Evolutionary conservation across 2,329 filamentous ascomycete species (phyloP).

Genomic region (Colletotrichum melonis): DNA sequence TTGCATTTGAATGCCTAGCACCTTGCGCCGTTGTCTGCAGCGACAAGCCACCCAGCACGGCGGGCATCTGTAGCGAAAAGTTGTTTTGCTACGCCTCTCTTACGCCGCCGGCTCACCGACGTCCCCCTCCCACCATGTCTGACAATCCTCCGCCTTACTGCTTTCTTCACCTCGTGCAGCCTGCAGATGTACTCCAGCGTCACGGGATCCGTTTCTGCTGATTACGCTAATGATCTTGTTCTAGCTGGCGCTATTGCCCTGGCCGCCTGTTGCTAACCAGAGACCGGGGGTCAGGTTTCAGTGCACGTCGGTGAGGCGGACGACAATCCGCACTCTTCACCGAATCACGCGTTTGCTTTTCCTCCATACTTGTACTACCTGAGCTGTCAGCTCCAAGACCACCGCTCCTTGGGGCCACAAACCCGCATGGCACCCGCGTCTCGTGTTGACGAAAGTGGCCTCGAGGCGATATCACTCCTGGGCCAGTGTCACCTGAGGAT

Average conservation of each 20-base stretch:
- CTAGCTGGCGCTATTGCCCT: background rate
- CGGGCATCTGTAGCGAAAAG: background rate
- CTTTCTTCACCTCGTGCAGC: conserved; percentile 32
- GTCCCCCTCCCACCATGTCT: conserved; percentile 18
- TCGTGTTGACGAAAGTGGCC: conserved; percentile 25
- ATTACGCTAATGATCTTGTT: conserved; percentile 17
- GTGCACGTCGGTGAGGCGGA: conserved; percentile 30
- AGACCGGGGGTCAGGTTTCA: background rate
- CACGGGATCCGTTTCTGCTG: conserved; percentile 21
- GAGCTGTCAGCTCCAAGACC: conserved; percentile 29
- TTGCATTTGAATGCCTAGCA: conserved; percentile 1
- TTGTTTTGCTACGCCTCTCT: conserved; percentile 27
- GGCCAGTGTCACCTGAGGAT: conserved; percentile 16
- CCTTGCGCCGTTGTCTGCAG: conserved; percentile 19
- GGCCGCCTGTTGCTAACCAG: background rate
- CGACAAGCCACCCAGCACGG: background rate
- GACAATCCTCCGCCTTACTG: conserved; percentile 32
- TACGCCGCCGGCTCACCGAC: conserved; percentile 13
- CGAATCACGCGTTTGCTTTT: conserved; percentile 28
- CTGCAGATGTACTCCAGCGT: conserved; percentile 19
- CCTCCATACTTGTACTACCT: conserved; percentile 16
- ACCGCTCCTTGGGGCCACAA: background rate
- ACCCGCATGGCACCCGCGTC: conserved; percentile 30
- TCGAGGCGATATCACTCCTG: background rate
- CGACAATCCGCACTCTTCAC: conserved; percentile 19